Conservation (phyloP, 2,329 filamentous ascomycete species). For the Calonectria pauciramosa region DNA sequence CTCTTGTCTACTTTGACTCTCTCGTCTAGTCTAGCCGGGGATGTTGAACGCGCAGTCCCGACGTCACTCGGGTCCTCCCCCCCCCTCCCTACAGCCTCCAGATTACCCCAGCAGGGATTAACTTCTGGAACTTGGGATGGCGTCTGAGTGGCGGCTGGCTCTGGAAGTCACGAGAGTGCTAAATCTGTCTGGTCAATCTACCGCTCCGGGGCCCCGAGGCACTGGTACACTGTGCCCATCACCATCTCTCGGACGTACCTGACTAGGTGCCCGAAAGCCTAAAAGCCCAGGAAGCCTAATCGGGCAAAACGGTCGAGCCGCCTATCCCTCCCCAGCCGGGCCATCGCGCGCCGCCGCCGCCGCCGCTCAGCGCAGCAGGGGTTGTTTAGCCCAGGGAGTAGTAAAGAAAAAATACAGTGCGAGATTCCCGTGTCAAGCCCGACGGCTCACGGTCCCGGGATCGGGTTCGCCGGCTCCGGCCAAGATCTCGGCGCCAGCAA, state of each 20-base stretch:
- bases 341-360: neutral
- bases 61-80: slow-evolving; percentile 17
- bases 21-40: neutral
- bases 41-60: slow-evolving; percentile 21
- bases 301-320: neutral
- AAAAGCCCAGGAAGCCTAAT: neutral
- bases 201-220: neutral
- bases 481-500: slow-evolving; percentile 8
- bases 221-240: neutral
- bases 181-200: neutral
- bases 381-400: neutral
- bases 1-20: neutral
- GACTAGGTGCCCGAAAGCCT: slow-evolving; percentile 7
- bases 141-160: neutral
- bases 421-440: neutral
- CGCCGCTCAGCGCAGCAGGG: neutral
- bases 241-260: neutral
- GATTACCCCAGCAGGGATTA: neutral
- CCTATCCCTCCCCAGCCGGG: neutral
- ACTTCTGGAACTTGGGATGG: neutral
- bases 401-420: slow-evolving; percentile 2
- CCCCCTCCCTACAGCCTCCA: neutral
- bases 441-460: neutral
- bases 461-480: slow-evolving; percentile 5
- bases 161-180: neutral